Percentiles rank a stretch among this genome's conserved stretches.
phyloP scores from a whole-genome alignment of 805 yeast genomes.

The Dipodascus geniculatus region DNA sequence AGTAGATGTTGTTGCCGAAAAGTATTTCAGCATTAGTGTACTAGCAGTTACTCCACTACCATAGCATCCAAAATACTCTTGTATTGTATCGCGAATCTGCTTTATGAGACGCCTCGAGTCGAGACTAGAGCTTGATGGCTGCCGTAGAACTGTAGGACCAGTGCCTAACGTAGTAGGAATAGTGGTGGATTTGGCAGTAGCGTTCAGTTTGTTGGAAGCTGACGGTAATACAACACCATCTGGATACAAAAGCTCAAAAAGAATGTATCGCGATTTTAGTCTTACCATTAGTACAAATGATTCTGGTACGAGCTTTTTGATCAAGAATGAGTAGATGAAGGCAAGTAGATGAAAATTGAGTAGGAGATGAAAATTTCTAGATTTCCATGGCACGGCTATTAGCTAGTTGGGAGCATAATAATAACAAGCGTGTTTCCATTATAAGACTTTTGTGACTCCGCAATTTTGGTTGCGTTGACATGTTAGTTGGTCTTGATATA shows the following conservation, averaged over 20 bases:
- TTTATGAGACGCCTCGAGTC: conserved; percentile 39
- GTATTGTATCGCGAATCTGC: conserved; percentile 44
- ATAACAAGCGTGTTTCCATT: not conserved
- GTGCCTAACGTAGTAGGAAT: too few relatives aligned
- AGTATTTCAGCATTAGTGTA: conserved; percentile 58
- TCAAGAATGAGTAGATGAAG: too few relatives aligned
- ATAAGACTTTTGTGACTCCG: not conserved
- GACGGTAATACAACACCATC: conserved; percentile 24
- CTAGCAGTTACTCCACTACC: conserved; percentile 58
- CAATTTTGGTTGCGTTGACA: too few relatives aligned
- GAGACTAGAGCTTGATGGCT: conserved; percentile 23
- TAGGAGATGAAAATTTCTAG: not conserved
- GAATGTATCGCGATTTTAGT: conserved; percentile 69
- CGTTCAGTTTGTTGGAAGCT: too few relatives aligned
- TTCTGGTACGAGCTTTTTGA: too few relatives aligned
- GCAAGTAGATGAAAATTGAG: too few relatives aligned
- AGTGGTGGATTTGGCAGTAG: too few relatives aligned
- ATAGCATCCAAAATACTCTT: conserved; percentile 62
- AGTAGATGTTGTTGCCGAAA: conserved; percentile 66
- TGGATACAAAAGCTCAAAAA: conserved; percentile 72
- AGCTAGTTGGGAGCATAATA: too few relatives aligned
- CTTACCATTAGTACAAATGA: conserved; percentile 64
- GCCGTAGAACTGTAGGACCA: conserved; percentile 11
- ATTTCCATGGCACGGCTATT: too few relatives aligned
- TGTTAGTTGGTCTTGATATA: too few relatives aligned